Conservation (phyloP, 2,329 filamentous ascomycete species). For the Colletotrichum theobromicola region DNA sequence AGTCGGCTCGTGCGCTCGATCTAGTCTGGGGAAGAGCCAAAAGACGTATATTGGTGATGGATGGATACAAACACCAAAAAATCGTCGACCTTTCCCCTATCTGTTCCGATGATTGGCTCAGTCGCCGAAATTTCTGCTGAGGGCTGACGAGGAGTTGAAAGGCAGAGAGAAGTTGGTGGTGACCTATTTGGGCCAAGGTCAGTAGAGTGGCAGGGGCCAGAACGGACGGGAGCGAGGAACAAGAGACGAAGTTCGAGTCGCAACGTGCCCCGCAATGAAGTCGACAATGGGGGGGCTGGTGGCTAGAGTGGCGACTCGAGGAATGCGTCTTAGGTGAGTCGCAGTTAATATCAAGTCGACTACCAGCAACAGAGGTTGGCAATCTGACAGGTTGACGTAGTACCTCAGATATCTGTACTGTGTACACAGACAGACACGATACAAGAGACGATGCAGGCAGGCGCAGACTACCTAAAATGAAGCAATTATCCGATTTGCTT, state of each 20-base stretch:
- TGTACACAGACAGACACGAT: neutral
- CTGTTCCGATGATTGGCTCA: neutral
- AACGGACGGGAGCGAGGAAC: constrained; percentile 2
- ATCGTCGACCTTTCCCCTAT: neutral
- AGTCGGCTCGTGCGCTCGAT: neutral
- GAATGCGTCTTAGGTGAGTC: no score
- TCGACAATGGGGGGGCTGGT: neutral
- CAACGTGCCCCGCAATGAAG: constrained; percentile 12
- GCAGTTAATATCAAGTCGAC: neutral
- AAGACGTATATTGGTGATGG: neutral
- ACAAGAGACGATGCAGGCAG: neutral
- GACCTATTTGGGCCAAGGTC: neutral
- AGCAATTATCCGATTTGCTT: neutral
- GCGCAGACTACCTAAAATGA: neutral
- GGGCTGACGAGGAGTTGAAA: neutral
- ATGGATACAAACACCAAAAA: neutral
- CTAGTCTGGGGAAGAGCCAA: neutral
- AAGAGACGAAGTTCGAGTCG: constrained; percentile 4
- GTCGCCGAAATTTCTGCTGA: neutral
- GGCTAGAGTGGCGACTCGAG: neutral
- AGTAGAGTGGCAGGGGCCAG: neutral
- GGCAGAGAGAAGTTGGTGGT: neutral
- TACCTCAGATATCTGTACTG: no score
- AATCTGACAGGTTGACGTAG: neutral
- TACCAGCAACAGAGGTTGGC: neutral